These are phyloP conservation scores for Macrophomina pseudophaseolina DNA, from an alignment of 2,329 filamentous ascomycete species.

Conservation along the genomic window DNA sequence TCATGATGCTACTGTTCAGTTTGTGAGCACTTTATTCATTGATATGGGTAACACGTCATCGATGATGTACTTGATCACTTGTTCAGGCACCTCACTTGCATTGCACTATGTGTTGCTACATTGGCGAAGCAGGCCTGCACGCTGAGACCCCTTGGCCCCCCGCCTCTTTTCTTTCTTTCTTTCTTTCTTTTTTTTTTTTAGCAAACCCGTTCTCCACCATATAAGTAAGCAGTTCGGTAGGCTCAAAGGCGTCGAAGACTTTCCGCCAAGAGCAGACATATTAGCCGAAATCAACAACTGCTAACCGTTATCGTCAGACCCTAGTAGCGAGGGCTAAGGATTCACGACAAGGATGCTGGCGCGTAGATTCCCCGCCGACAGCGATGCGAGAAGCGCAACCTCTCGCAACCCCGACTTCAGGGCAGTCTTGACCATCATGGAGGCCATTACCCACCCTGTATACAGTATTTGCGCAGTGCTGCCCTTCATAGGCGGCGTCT, in stretches of 20 bases:
- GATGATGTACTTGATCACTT: neutral
- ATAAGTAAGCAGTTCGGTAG: no score
- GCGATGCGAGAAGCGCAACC: neutral
- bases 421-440: neutral
- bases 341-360: neutral
- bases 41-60: neutral
- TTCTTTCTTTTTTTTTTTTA: no score
- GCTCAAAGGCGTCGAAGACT: no score
- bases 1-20: neutral
- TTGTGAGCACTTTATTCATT: neutral
- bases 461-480: neutral
- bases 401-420: neutral
- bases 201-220: no score
- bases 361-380: conserved; percentile 10
- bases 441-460: neutral
- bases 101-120: neutral
- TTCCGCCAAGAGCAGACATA: no score
- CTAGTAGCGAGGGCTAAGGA: neutral
- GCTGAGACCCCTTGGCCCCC: neutral
- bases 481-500: neutral
- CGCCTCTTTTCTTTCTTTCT: no score
- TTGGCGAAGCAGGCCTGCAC: neutral
- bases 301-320: neutral
- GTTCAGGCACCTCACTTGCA: neutral
- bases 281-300: neutral